These are phyloP conservation scores for Catenaria anguillulae DNA, from an alignment of 371 early-diverging fungal genomes.

Conservation along the genomic window DNA sequence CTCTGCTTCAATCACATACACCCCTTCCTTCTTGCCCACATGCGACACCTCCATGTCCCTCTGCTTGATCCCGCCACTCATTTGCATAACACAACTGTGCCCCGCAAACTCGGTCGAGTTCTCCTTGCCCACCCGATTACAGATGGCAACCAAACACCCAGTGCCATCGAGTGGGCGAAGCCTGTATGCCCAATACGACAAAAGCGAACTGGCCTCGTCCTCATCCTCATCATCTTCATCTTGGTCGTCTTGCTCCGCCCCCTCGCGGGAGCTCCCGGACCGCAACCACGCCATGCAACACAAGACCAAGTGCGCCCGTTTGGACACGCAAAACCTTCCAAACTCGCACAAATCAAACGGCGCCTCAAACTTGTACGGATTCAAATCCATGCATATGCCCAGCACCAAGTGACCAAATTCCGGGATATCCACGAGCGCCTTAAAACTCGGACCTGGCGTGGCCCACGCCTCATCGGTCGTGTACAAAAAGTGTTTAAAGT, in stretches of 20 bases:
- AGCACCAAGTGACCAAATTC: slow-evolving; percentile 5
- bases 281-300: slow-evolving; percentile 28
- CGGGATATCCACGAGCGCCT: background rate
- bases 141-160: background rate
- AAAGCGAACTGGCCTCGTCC: background rate
- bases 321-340: slow-evolving; percentile 15
- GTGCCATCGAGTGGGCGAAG: background rate
- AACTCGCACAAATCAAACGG: slow-evolving; percentile 27
- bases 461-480: slow-evolving; percentile 30
- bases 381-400: slow-evolving; percentile 38
- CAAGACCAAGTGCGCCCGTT: slow-evolving; percentile 12
- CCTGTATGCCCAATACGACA: background rate
- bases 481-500: slow-evolving; percentile 30
- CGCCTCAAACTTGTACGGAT: slow-evolving; percentile 25
- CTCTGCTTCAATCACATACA: background rate
- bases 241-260: slow-evolving; percentile 1
- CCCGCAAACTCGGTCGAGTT: background rate
- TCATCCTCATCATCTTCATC: background rate
- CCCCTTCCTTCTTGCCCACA: background rate
- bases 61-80: background rate
- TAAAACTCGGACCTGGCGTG: background rate
- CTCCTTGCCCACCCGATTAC: background rate
- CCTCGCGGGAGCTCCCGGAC: background rate
- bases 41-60: background rate
- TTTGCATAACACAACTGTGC: background rate